Conservation (phyloP, 2,329 filamentous ascomycete genomes). For the Fusarium decemcellulare region DNA sequence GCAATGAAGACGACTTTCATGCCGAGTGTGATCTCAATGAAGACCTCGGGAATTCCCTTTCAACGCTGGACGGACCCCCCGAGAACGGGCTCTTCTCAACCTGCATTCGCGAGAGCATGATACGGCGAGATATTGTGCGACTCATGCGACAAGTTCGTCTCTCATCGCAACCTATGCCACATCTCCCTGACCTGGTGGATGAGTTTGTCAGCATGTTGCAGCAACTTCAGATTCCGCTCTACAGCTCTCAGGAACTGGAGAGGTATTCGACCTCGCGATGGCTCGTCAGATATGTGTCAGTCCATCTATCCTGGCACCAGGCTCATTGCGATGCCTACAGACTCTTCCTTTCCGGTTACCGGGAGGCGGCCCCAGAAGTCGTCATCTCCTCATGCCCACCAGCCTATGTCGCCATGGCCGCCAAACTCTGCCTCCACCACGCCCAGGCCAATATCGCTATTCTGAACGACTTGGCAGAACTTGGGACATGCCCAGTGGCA, state of each 20-base stretch:
- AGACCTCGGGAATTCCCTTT: background rate
- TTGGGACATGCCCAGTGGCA: slow-evolving; percentile 21
- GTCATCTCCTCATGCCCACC: slow-evolving; percentile 1
- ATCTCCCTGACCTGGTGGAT: slow-evolving; percentile 25
- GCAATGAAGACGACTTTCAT: slow-evolving; percentile 49
- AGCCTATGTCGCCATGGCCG: slow-evolving; percentile 45
- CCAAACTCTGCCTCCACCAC: slow-evolving; percentile 52
- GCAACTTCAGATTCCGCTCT: slow-evolving; percentile 9
- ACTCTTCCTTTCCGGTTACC: slow-evolving; percentile 54
- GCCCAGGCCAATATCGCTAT: slow-evolving; percentile 53
- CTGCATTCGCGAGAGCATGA: slow-evolving; percentile 40
- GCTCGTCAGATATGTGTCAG: slow-evolving; percentile 31
- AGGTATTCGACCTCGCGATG: slow-evolving; percentile 27
- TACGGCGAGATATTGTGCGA: slow-evolving; percentile 44
- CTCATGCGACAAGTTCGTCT: slow-evolving; percentile 34
- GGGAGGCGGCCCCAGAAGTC: slow-evolving; percentile 51
- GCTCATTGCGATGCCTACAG: slow-evolving; percentile 58
- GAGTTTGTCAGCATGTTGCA: slow-evolving; percentile 24
- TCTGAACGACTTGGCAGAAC: slow-evolving; percentile 33
- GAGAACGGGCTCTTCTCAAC: slow-evolving; percentile 37
- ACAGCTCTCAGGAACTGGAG: slow-evolving; percentile 6
- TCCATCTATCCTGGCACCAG: slow-evolving; percentile 48
- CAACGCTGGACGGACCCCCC: background rate
- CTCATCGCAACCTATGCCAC: background rate
- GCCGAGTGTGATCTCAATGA: slow-evolving; percentile 2